phyloP scores from a whole-genome alignment of 768 basidiomycete genomes.

The Boletus vinaceobasis region DNA sequence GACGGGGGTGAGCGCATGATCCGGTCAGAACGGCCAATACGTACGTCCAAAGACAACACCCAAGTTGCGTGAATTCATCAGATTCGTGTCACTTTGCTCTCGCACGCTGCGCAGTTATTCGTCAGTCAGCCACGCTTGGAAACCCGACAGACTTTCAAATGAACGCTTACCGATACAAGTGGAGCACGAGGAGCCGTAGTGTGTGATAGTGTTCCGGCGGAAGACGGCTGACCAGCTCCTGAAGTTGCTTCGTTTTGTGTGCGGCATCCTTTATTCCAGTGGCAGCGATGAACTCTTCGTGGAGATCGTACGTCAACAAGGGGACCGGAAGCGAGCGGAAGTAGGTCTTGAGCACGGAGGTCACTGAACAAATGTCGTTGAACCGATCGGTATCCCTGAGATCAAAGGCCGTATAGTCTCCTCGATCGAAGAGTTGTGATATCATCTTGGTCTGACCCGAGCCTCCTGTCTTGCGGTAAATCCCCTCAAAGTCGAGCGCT shows the following conservation, averaged over 20 bases:
- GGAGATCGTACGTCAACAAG: conserved; percentile 84
- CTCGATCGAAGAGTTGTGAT: conserved; percentile 91
- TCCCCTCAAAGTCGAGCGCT: conserved; percentile 96
- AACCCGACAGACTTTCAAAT: not conserved
- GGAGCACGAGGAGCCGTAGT: conserved; percentile 75
- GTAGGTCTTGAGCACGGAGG: conserved; percentile 95
- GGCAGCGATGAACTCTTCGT: conserved; percentile 84
- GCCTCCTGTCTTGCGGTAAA: conserved; percentile 97
- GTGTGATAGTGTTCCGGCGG: conserved; percentile 90
- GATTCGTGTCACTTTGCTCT: conserved; percentile 65
- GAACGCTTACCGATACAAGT: conserved; percentile 69
- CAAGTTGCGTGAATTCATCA: conserved; percentile 93
- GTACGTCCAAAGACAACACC: conserved; percentile 98
- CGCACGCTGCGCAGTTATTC: conserved; percentile 44
- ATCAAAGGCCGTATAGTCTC: conserved; percentile 87
- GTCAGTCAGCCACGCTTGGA: not conserved
- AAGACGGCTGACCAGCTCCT: conserved; percentile 69
- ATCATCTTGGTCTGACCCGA: conserved; percentile 89
- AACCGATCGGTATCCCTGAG: conserved; percentile 83
- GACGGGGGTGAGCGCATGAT: not conserved
- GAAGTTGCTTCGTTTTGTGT: conserved; percentile 56
- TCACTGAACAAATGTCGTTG: conserved; percentile 96
- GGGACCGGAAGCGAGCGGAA: conserved; percentile 92
- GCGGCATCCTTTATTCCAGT: conserved; percentile 63
- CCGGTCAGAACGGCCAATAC: conserved; percentile 27